Conservation (phyloP, 2,329 filamentous ascomycete species). For the Colletotrichum neosansevieriae region DNA sequence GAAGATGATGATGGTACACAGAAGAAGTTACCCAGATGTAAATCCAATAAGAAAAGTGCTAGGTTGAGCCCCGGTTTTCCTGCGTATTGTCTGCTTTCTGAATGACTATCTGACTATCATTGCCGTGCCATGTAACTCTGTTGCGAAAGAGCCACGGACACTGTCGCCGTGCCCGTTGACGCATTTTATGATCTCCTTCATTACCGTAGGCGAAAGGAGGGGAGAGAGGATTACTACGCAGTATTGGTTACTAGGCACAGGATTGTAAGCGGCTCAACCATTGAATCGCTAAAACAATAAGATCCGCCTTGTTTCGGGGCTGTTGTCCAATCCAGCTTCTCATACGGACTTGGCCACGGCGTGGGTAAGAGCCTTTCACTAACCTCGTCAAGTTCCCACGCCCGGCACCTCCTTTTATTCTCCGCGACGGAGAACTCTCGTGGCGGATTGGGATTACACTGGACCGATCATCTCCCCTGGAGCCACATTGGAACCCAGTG, state of each 20-base stretch:
- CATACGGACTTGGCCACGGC: not conserved
- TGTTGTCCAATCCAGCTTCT: constrained; percentile 2
- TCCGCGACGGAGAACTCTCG: constrained; percentile 17
- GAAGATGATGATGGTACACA: constrained; percentile 32
- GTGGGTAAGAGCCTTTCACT: not conserved
- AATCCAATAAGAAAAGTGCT: constrained; percentile 15
- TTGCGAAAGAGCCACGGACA: constrained; percentile 1
- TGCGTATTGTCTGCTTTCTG: constrained; percentile 7
- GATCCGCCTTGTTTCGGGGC: constrained; percentile 4
- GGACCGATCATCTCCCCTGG: constrained; percentile 34
- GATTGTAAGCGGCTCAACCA: constrained; percentile 11
- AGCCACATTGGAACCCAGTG: constrained; percentile 9
- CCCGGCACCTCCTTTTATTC: constrained; percentile 22
- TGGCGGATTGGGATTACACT: constrained; percentile 22
- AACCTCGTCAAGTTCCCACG: not conserved
- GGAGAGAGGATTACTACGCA: not conserved
- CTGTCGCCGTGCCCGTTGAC: constrained; percentile 1
- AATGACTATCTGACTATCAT: constrained; percentile 11
- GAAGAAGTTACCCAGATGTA: constrained; percentile 24
- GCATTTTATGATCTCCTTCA: constrained; percentile 9
- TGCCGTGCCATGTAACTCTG: not conserved
- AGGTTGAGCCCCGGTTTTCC: constrained; percentile 18
- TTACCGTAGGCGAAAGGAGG: constrained; percentile 18
- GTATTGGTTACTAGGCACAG: constrained; percentile 4
- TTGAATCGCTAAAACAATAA: constrained; percentile 25